Evolutionary conservation across 352 stramenopile genomes (phyloP).

Genomic region (Aphanomyces invadans): DNA sequence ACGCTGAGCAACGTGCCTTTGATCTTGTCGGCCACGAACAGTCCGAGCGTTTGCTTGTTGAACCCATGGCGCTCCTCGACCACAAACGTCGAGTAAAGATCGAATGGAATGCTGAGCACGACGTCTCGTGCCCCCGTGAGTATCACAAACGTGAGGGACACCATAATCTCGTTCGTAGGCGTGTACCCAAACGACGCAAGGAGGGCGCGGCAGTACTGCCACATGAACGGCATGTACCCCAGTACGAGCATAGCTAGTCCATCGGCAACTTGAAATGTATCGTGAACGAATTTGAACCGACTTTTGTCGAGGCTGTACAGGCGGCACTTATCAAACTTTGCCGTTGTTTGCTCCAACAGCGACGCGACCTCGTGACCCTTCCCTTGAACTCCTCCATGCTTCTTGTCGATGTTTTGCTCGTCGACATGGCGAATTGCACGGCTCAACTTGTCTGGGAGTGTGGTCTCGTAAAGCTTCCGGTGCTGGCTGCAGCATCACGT

Average conservation of each 20-base stretch:
- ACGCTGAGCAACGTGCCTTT: conserved; percentile 88
- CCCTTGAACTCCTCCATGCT: conserved; percentile 22
- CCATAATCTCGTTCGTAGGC: conserved; percentile 74
- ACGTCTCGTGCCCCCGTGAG: conserved; percentile 59
- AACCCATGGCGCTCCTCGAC: conserved; percentile 96
- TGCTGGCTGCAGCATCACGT: conserved; percentile 54
- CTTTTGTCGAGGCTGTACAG: conserved; percentile 96
- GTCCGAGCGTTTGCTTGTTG: conserved; percentile 92
- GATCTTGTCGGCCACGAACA: conserved; percentile 95
- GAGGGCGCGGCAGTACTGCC: conserved; percentile 73
- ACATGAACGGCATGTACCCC: conserved; percentile 91
- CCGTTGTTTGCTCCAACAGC: conserved; percentile 77
- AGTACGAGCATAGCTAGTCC: conserved; percentile 80
- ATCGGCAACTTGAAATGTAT: conserved; percentile 79
- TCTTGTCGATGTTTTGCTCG: conserved; percentile 29
- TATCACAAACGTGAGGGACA: conserved; percentile 59
- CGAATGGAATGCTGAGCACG: conserved; percentile 54
- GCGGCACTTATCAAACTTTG: conserved; percentile 90
- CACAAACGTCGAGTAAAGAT: conserved; percentile 93
- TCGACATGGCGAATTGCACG: conserved; percentile 26
- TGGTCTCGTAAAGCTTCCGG: conserved; percentile 74
- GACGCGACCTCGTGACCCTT: conserved; percentile 31
- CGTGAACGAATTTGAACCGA: conserved; percentile 89
- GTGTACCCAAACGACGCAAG: conserved; percentile 50
- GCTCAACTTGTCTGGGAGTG: conserved; percentile 46